Base-by-base conservation (phyloP, 805 yeast species). In the Peterozyma toletana region DNA sequence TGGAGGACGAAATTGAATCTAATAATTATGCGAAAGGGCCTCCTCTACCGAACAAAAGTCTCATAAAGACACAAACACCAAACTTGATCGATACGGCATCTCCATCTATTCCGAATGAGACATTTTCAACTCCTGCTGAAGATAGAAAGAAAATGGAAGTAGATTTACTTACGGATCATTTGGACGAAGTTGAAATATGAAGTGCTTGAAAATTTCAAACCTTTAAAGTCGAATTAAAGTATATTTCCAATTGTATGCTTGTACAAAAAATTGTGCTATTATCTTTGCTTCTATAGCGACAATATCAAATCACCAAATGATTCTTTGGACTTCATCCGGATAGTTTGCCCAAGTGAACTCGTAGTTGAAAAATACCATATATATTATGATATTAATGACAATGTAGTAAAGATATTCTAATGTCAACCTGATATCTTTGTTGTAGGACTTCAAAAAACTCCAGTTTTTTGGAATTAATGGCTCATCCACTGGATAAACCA, bases 271-370 rank as follows among this genome's bases (percentile, higher is more conserved):
- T 21, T 7, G 27, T 21, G 7, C 7, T 21, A 5, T 21, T 4
- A 21, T 21, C 7, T 21, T 21, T 21, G 27, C 7, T 7, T 21
- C 4, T 21, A 21, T 21, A 21, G 27, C 27, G 27, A 7, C 7
- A 21, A 21, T 21, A 4, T 21, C 7, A 7, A 21, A 21, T 65
- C 58, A 93, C 99, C 98, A 93, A 53, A 91, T 89, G 47, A 93
- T 86, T 53, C 97, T 74, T 60, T 89, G 96, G 9, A 67, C 53
- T 7, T 60, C 63, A 0, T 68, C 72, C 0, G 74, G 68, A 53
- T 86, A 85, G 44, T 73, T 69, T 0, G 59, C 64, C 96, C 96
- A 89, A 9, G 58, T 50, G 52, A 90, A 86, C 27, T 86, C 77
- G 48, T 75, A 72, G 4, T 58, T 62, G 30, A 83, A 63, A 54